Evolutionary conservation across 2,329 filamentous ascomycete species (phyloP).

Genomic region (Ophiostoma populinum): DNA sequence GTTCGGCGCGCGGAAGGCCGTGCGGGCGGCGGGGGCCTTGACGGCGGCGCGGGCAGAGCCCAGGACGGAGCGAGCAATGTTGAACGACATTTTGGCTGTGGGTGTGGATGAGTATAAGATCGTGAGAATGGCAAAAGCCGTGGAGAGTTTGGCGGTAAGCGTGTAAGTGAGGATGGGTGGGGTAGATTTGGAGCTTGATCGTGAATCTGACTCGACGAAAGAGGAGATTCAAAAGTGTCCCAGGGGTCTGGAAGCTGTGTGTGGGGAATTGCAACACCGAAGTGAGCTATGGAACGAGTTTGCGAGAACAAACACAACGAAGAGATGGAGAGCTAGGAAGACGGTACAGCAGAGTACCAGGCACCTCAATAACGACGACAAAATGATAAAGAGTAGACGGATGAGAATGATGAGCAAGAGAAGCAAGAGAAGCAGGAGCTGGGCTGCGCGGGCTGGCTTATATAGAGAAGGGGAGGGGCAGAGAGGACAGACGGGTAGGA

Average conservation of each 20-base stretch:
- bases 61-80: conserved; percentile 14
- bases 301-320: background rate
- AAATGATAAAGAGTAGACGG: conserved; percentile 14
- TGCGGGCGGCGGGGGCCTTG: too few species aligned
- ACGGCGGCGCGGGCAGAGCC: too few species aligned
- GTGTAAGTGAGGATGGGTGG: conserved; percentile 6
- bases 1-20: conserved; percentile 5
- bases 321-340: too few species aligned
- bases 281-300: background rate
- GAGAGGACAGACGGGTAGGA: background rate
- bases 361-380: conserved; percentile 21
- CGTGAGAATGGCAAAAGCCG: background rate
- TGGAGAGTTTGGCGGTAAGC: background rate
- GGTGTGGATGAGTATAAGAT: too few species aligned
- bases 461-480: conserved; percentile 2
- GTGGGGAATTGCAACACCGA: conserved; percentile 9
- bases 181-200: conserved; percentile 4
- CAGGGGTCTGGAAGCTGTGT: conserved; percentile 5
- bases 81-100: conserved; percentile 14
- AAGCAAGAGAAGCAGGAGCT: background rate
- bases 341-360: conserved; percentile 16
- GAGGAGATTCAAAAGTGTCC: conserved; percentile 3
- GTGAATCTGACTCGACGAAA: conserved; percentile 7
- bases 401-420: conserved; percentile 1
- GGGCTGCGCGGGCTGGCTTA: conserved; percentile 4